Evolutionary conservation across 805 yeast species (phyloP).

Genomic region (Zygosaccharomyces gambellarensis): DNA sequence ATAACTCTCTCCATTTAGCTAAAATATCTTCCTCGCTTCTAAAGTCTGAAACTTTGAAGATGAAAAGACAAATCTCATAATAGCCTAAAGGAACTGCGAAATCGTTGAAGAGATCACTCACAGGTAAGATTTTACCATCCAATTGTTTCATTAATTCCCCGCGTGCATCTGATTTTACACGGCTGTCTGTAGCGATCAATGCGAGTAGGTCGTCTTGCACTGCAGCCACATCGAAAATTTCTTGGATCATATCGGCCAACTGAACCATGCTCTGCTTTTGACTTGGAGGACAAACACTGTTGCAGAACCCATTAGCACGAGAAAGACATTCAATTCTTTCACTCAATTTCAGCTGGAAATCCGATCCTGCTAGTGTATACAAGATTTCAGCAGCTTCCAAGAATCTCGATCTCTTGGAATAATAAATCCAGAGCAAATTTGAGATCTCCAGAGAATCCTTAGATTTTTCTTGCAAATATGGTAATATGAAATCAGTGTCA

Average conservation of each 20-base stretch:
- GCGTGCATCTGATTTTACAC: conserved; percentile 45
- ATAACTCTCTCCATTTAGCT: conserved; percentile 71
- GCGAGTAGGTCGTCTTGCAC: conserved; percentile 56
- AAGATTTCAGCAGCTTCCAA: conserved; percentile 81
- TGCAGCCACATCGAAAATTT: conserved; percentile 78
- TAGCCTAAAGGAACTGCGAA: conserved; percentile 86
- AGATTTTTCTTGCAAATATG: conserved; percentile 68
- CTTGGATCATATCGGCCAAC: conserved; percentile 64
- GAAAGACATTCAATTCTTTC: conserved; percentile 84
- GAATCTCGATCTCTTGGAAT: conserved; percentile 74
- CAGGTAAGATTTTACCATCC: conserved; percentile 59
- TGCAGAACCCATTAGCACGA: conserved; percentile 89
- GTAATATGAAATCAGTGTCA: conserved; percentile 74
- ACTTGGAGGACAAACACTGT: conserved; percentile 73
- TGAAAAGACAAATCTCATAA: conserved; percentile 70
- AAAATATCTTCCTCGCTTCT: conserved; percentile 78
- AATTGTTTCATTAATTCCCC: conserved; percentile 49
- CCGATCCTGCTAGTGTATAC: conserved; percentile 67
- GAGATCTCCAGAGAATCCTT: conserved; percentile 65
- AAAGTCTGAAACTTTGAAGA: conserved; percentile 80
- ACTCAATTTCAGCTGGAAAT: conserved; percentile 59
- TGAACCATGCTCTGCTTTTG: conserved; percentile 72
- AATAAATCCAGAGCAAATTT: conserved; percentile 81
- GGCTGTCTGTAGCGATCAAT: conserved; percentile 46
- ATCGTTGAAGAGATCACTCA: conserved; percentile 77